A percentile compares a stretch with the other conserved stretches of the same genome.
These are phyloP conservation scores for Hirsutella rhossiliensis DNA, from an alignment of 2,329 filamentous ascomycete genomes.

Conservation along the genomic window DNA sequence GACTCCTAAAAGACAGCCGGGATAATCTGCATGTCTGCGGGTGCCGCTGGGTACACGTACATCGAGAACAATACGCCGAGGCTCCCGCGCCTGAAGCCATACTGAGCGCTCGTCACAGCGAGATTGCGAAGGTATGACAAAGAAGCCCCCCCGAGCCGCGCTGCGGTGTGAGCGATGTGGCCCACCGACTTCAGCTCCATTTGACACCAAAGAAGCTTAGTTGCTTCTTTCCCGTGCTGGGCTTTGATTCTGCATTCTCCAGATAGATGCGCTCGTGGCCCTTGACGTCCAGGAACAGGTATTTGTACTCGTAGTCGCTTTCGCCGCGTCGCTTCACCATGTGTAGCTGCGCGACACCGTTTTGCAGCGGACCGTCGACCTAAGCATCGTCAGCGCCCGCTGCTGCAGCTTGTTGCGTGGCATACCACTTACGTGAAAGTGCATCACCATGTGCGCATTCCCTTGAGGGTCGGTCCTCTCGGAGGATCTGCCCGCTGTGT, in stretches of 20 bases:
- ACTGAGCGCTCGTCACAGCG: too few relatives aligned
- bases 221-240: conserved; percentile 25
- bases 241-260: conserved; percentile 41
- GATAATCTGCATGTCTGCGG: too few relatives aligned
- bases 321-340: conserved; percentile 57
- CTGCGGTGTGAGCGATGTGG: too few relatives aligned
- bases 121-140: too few relatives aligned
- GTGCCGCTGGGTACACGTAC: too few relatives aligned
- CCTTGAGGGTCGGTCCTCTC: conserved; percentile 61
- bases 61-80: too few relatives aligned
- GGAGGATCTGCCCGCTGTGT: conserved; percentile 38
- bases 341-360: conserved; percentile 65
- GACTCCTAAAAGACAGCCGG: too few relatives aligned
- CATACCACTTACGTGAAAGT: conserved; percentile 58
- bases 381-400: conserved; percentile 19
- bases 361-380: conserved; percentile 66
- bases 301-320: conserved; percentile 63
- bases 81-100: too few relatives aligned
- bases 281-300: conserved; percentile 68
- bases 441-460: conserved; percentile 70
- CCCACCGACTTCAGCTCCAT: conserved; percentile 24
- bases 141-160: neutral
- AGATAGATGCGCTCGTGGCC: conserved; percentile 56
- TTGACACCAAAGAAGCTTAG: conserved; percentile 51
- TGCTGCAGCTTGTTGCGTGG: neutral